Percentiles rank a stretch among this genome's conserved stretches.
Conservation (phyloP, 805 yeast genomes). For the Nakazawaea ambrosiae region DNA sequence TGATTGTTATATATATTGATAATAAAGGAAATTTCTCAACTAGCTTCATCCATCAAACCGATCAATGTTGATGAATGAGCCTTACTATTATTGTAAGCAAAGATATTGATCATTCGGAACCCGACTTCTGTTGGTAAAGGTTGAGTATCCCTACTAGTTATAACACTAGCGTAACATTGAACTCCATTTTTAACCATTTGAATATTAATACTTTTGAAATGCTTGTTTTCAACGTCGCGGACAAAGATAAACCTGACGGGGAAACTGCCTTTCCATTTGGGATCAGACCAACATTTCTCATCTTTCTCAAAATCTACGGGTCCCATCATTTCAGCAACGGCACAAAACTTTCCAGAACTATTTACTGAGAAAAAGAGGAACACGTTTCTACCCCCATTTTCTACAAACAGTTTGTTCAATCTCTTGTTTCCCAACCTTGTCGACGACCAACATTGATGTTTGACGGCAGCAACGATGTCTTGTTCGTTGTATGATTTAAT, state of each 20-base stretch:
- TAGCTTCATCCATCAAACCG: too few relatives aligned
- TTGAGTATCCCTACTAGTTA: constrained; percentile 57
- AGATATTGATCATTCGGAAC: constrained; percentile 37
- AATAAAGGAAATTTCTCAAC: too few relatives aligned
- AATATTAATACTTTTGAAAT: constrained; percentile 37
- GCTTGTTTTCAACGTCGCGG: constrained; percentile 43
- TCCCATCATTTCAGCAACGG: constrained; percentile 46
- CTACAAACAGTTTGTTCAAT: constrained; percentile 34
- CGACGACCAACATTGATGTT: constrained; percentile 51
- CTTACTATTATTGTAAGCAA: too few relatives aligned
- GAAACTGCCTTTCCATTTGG: constrained; percentile 47
- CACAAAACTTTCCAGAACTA: constrained; percentile 51
- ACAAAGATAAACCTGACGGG: constrained; percentile 46
- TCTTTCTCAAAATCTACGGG: constrained; percentile 27
- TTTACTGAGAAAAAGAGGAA: constrained; percentile 53
- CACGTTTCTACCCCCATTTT: constrained; percentile 24
- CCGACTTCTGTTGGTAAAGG: constrained; percentile 46
- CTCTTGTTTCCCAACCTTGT: constrained; percentile 51
- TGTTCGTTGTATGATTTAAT: constrained; percentile 45
- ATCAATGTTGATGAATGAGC: too few relatives aligned
- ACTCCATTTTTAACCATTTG: constrained; percentile 35
- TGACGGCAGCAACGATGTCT: constrained; percentile 43
- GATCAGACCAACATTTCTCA: constrained; percentile 41
- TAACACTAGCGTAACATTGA: constrained; percentile 32
- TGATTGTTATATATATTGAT: too few relatives aligned